phyloP scores from a whole-genome alignment of 768 basidiomycete genomes.

The Tylopilus rubrobrunneus region DNA sequence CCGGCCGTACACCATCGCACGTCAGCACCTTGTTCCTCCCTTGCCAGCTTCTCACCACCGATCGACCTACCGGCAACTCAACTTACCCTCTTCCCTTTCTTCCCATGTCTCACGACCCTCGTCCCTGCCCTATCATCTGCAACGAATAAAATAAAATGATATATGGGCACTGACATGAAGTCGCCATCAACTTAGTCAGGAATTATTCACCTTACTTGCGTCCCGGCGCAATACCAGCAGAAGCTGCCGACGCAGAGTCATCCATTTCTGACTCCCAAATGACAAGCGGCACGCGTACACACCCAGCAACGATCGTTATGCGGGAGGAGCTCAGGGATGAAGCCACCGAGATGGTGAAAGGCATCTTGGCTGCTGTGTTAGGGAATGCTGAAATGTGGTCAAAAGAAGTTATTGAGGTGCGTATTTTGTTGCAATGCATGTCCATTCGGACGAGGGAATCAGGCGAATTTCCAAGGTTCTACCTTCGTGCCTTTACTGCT shows the following conservation, averaged over 20 bases:
- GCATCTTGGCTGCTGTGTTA: conserved; percentile 35
- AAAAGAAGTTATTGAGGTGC: conserved; percentile 46
- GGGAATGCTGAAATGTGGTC: conserved; percentile 49
- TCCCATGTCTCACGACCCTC: conserved; percentile 23
- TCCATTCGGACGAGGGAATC: conserved; percentile 1
- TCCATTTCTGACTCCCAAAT: conserved; percentile 35
- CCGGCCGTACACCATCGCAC: conserved; percentile 21
- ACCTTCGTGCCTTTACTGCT: neutral
- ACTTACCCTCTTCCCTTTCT: conserved; percentile 27
- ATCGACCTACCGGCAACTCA: conserved; percentile 22
- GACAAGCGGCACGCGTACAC: conserved; percentile 38
- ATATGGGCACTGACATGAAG: conserved; percentile 69
- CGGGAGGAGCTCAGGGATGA: conserved; percentile 57
- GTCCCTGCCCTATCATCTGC: conserved; percentile 29
- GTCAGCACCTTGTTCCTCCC: conserved; percentile 10
- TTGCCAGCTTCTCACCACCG: conserved; percentile 14
- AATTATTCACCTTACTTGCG: conserved; percentile 88
- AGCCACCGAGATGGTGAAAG: conserved; percentile 73
- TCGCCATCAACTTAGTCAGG: conserved; percentile 84
- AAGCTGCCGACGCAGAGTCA: neutral
- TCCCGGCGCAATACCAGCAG: conserved; percentile 15
- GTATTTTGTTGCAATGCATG: conserved; percentile 4
- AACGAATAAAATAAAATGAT: conserved; percentile 20
- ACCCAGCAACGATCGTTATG: conserved; percentile 69
- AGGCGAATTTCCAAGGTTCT: conserved; percentile 45